These are phyloP conservation scores for Hypoxylon fuscum DNA, from an alignment of 495 filamentous ascomycete genomes.

Conservation along the genomic window DNA sequence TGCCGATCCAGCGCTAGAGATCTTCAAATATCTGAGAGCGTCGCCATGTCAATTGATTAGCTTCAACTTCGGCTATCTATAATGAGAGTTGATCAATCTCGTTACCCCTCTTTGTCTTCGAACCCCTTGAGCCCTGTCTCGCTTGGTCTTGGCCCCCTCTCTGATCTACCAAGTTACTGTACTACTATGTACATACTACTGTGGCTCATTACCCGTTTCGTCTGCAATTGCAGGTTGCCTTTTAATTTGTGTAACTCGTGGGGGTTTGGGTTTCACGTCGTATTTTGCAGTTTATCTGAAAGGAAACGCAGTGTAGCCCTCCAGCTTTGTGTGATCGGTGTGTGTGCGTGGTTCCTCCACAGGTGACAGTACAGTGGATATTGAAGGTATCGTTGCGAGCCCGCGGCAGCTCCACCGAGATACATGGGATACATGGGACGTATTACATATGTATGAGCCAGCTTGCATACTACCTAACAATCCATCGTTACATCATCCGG, in stretches of 20 bases:
- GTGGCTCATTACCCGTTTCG: constrained; percentile 38
- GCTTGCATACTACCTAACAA: no score
- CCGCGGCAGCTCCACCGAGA: constrained; percentile 17
- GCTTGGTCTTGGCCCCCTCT: constrained; percentile 18
- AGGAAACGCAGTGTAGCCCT: constrained; percentile 31
- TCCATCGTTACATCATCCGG: constrained; percentile 30
- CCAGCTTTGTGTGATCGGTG: constrained; percentile 17
- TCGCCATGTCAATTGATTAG: constrained; percentile 30
- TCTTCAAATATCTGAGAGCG: constrained; percentile 15
- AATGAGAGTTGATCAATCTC: constrained; percentile 39
- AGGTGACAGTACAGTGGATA: constrained; percentile 9
- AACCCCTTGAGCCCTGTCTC: constrained; percentile 19
- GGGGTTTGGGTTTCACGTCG: constrained; percentile 33
- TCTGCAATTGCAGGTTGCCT: constrained; percentile 36
- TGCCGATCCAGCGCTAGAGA: constrained; percentile 36
- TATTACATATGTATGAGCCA: no score
- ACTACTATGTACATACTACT: constrained; percentile 19
- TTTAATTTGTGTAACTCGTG: constrained; percentile 32
- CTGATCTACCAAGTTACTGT: constrained; percentile 19
- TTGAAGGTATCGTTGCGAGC: constrained; percentile 2
- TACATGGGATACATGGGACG: constrained; percentile 19
- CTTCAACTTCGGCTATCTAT: constrained; percentile 36
- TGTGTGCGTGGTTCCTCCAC: constrained; percentile 13
- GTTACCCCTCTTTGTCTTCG: constrained; percentile 32
- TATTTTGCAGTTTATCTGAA: constrained; percentile 30